phyloP scores from a whole-genome alignment of 495 filamentous ascomycete species.

The Penicillium fimorum region DNA sequence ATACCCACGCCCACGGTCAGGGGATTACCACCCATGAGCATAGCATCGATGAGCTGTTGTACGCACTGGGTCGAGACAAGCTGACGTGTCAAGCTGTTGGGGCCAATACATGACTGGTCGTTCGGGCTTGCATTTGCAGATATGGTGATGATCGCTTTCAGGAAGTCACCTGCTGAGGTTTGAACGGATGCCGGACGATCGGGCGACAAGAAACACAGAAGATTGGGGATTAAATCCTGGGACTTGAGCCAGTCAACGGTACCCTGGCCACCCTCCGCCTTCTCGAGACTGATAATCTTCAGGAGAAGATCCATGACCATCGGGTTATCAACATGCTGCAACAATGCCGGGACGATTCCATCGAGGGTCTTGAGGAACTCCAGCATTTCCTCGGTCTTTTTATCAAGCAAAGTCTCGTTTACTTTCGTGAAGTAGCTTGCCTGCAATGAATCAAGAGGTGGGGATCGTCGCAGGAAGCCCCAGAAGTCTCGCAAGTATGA shows the following conservation, averaged over 20 bases:
- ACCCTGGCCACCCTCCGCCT: slow-evolving; percentile 84
- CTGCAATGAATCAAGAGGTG: slow-evolving; percentile 86
- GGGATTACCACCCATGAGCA: slow-evolving; percentile 92
- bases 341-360: slow-evolving; percentile 75
- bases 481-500: slow-evolving; percentile 79
- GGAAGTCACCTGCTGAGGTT: slow-evolving; percentile 94
- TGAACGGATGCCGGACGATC: slow-evolving; percentile 83
- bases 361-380: slow-evolving; percentile 80
- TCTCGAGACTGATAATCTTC: slow-evolving; percentile 96
- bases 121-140: slow-evolving; percentile 98
- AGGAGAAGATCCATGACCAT: slow-evolving; percentile 98
- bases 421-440: slow-evolving; percentile 99
- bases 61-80: slow-evolving; percentile 88
- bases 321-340: slow-evolving; percentile 94
- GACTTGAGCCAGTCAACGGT: slow-evolving; percentile 97
- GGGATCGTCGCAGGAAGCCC: slow-evolving; percentile 75
- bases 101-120: slow-evolving; percentile 95
- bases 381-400: slow-evolving; percentile 96
- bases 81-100: slow-evolving; percentile 93
- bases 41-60: slow-evolving; percentile 76
- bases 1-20: slow-evolving; percentile 96
- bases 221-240: slow-evolving; percentile 81
- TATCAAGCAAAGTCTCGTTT: slow-evolving; percentile 92
- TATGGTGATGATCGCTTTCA: slow-evolving; percentile 98
- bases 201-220: slow-evolving; percentile 83